These are phyloP conservation scores for Pontederia paniculata DNA, from an alignment of 176 grass and related monocot species.

Conservation along the genomic window DNA sequence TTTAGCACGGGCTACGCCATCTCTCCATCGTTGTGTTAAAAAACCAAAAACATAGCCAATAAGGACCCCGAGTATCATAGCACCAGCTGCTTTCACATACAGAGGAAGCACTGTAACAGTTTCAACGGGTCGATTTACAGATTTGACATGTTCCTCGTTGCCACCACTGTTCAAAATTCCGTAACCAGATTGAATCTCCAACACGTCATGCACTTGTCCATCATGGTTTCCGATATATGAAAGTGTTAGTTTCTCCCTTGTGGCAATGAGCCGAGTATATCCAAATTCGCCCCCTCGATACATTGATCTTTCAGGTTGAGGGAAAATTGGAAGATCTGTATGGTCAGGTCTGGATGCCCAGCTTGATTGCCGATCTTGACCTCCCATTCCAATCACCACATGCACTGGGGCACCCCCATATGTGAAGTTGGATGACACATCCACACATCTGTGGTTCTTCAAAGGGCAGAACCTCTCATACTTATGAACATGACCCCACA, in stretches of 20 bases:
- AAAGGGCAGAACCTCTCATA: slow-evolving; percentile 92
- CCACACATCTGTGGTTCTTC: slow-evolving; percentile 52
- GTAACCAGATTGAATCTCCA: slow-evolving; percentile 63
- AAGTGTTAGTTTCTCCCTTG: slow-evolving; percentile 60
- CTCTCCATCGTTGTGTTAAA: slow-evolving; percentile 38
- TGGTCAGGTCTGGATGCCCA: slow-evolving; percentile 74
- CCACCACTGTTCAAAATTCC: background rate
- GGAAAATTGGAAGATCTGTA: slow-evolving; percentile 55
- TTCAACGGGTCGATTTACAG: background rate
- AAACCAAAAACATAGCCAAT: slow-evolving; percentile 53
- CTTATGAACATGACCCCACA: slow-evolving; percentile 93
- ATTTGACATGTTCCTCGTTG: background rate
- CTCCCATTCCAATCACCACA: slow-evolving; percentile 89
- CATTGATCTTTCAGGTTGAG: slow-evolving; percentile 65
- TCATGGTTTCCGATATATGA: slow-evolving; percentile 87
- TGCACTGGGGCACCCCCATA: slow-evolving; percentile 67
- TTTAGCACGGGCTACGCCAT: slow-evolving; percentile 23
- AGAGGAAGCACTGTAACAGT: slow-evolving; percentile 4
- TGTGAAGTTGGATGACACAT: slow-evolving; percentile 54
- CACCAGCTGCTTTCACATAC: slow-evolving; percentile 34
- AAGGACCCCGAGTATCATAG: slow-evolving; percentile 28
- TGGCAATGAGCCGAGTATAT: slow-evolving; percentile 66
- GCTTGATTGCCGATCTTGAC: slow-evolving; percentile 57
- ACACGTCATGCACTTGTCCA: slow-evolving; percentile 66
- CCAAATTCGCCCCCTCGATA: slow-evolving; percentile 81